Evolutionary conservation across 805 yeast genomes (phyloP).

Genomic region (Metschnikowia noctiluminum): DNA sequence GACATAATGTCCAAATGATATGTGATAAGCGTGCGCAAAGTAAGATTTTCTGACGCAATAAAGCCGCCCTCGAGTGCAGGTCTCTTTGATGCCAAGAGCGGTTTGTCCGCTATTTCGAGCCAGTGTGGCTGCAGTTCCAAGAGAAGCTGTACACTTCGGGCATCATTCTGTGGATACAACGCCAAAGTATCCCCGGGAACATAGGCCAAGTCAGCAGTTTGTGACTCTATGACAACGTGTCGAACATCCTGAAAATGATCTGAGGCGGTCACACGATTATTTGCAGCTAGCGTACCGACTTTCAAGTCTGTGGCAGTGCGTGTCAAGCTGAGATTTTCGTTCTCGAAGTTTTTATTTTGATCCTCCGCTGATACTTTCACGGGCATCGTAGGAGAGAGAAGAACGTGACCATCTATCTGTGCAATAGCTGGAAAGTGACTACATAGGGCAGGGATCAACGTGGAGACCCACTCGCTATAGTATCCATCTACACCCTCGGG

Average conservation of each 20-base stretch:
- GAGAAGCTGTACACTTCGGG: slow-evolving; percentile 58
- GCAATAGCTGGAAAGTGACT: slow-evolving; percentile 22
- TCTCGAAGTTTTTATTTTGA: not conserved
- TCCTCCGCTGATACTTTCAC: slow-evolving; percentile 12
- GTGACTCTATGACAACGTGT: slow-evolving; percentile 44
- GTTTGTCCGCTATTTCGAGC: slow-evolving; percentile 66
- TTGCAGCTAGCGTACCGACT: slow-evolving; percentile 48
- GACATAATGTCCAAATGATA: slow-evolving; percentile 81
- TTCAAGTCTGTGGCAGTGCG: slow-evolving; percentile 11
- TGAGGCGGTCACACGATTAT: slow-evolving; percentile 58
- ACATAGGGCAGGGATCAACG: slow-evolving; percentile 34
- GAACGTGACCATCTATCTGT: slow-evolving; percentile 21
- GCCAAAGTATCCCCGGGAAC: slow-evolving; percentile 80
- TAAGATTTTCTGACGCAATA: slow-evolving; percentile 46
- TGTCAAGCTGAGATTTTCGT: slow-evolving; percentile 7
- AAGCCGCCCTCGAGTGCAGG: slow-evolving; percentile 57
- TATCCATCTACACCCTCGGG: slow-evolving; percentile 76
- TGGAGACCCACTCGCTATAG: slow-evolving; percentile 69
- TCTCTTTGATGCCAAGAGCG: slow-evolving; percentile 38
- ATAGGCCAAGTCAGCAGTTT: slow-evolving; percentile 32
- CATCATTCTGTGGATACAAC: slow-evolving; percentile 71
- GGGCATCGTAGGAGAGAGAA: slow-evolving; percentile 28
- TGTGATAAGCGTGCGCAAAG: slow-evolving; percentile 67
- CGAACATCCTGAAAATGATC: slow-evolving; percentile 93
- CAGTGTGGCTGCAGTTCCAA: slow-evolving; percentile 67